These are phyloP conservation scores for Durotheca rogersii DNA, from an alignment of 495 filamentous ascomycete genomes.

Conservation along the genomic window DNA sequence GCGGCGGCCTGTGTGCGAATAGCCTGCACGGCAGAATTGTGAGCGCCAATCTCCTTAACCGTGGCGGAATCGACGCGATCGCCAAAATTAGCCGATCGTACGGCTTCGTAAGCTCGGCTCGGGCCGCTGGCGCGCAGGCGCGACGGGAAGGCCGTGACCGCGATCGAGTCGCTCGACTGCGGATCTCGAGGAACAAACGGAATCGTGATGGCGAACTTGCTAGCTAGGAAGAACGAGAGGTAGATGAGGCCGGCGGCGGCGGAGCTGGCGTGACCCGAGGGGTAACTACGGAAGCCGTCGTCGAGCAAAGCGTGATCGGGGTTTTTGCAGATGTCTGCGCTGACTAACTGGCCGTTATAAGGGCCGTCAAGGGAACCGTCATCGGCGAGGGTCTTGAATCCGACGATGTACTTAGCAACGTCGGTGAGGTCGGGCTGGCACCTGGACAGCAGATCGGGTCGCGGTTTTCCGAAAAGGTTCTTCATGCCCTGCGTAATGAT, in stretches of 20 bases:
- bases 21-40: constrained; percentile 47
- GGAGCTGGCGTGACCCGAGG: constrained; percentile 63
- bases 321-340: constrained; percentile 67
- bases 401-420: constrained; percentile 43
- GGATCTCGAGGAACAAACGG: constrained; percentile 55
- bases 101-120: constrained; percentile 30
- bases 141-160: constrained; percentile 52
- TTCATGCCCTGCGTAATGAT: constrained; percentile 81
- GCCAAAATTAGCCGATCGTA: constrained; percentile 19
- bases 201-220: constrained; percentile 59
- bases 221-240: constrained; percentile 67
- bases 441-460: constrained; percentile 75
- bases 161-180: constrained; percentile 34
- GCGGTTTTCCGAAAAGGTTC: constrained; percentile 81
- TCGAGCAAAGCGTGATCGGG: constrained; percentile 64
- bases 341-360: constrained; percentile 57
- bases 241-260: constrained; percentile 79
- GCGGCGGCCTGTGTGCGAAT: constrained; percentile 66
- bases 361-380: constrained; percentile 40
- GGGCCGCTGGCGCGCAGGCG: constrained; percentile 32
- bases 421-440: constrained; percentile 60
- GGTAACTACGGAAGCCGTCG: constrained; percentile 86
- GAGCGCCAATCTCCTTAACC: constrained; percentile 43
- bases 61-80: constrained; percentile 27
- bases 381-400: constrained; percentile 38